Evolutionary conservation across 805 yeast genomes (phyloP), one percentile per base, ranked within the genome.

Genomic region (Yarrowia sp.): DNA sequence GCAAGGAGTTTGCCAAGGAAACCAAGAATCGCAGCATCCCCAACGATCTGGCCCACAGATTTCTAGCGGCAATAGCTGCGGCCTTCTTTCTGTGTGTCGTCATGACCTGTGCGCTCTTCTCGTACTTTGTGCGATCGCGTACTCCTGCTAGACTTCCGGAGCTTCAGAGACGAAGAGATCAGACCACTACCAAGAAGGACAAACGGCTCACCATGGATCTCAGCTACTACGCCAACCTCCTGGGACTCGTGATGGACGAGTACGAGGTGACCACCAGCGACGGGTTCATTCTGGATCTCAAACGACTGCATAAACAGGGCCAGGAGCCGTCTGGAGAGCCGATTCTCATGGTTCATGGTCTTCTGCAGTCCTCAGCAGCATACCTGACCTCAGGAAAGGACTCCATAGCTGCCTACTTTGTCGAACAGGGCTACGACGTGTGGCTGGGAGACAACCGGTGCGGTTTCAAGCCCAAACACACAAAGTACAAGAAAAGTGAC

Each of bases 371-470:
- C 24, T 86, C 94, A 0, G 97, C 93, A 0, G 89, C 97, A 0
- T 94, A 84, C 76, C 83, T 94, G 36, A 88, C 97, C 0, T 80
- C 90, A n/a, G 99, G 98, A 0, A 81, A 83, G 68, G 86, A 89
- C 69, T 89, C 97, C 12, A 77, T 95, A 50, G 95, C 94, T 0
- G 71, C 79, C 71, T 85, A 82, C 75, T 83, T 81, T 74, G 81
- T 81, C 61, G 78, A 80, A 39, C 76, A 80, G 33, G 93, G 95
- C 0, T 91, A 83, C 73, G 97, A 92, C 72, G 92, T 92, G 9
- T 92, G 97, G 97, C 76, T 92, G 67, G 97, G 97, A 0, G 91
- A 92, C 74, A 93, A 92, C 74, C 79, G 99, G 70, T 89, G 97
- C 71, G 96, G 97, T 7, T 90, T 93, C 74, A 80, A 84, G 46